These are phyloP conservation scores for Aspergillus fumigatiaffinis DNA, from an alignment of 2,329 filamentous ascomycete species.

Conservation along the genomic window DNA sequence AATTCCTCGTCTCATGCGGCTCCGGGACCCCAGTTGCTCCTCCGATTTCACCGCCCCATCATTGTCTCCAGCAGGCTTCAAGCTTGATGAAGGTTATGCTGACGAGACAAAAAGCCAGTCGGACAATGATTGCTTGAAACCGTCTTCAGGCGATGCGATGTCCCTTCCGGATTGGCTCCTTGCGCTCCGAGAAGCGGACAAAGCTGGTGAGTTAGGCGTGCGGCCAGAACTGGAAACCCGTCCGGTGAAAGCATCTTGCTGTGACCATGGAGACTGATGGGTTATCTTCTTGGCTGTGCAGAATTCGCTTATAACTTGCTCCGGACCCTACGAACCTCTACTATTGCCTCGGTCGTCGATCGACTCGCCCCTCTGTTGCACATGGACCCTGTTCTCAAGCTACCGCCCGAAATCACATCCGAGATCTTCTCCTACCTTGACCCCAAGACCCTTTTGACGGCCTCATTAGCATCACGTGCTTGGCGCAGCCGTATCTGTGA, in stretches of 20 bases:
- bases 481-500: conserved; percentile 83
- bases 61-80: conserved; percentile 40
- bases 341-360: conserved; percentile 75
- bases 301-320: conserved; percentile 78
- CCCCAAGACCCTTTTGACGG: conserved; percentile 71
- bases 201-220: conserved; percentile 47
- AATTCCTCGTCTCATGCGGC: conserved; percentile 20
- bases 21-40: conserved; percentile 24
- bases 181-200: conserved; percentile 50
- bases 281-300: conserved; percentile 35
- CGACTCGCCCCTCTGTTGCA: conserved; percentile 78
- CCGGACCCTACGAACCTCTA: conserved; percentile 72
- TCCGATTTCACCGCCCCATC: conserved; percentile 27
- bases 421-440: conserved; percentile 85
- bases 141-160: conserved; percentile 37
- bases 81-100: conserved; percentile 82
- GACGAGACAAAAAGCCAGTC: conserved; percentile 60
- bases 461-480: conserved; percentile 71
- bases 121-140: conserved; percentile 35
- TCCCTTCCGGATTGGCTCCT: conserved; percentile 54
- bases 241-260: neutral
- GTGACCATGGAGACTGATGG: conserved; percentile 12
- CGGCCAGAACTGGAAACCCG: conserved; percentile 2
- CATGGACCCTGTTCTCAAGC: conserved; percentile 81
- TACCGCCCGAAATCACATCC: conserved; percentile 87